Conservation (phyloP, 345 rosid genomes). For the Acer saccharum region DNA sequence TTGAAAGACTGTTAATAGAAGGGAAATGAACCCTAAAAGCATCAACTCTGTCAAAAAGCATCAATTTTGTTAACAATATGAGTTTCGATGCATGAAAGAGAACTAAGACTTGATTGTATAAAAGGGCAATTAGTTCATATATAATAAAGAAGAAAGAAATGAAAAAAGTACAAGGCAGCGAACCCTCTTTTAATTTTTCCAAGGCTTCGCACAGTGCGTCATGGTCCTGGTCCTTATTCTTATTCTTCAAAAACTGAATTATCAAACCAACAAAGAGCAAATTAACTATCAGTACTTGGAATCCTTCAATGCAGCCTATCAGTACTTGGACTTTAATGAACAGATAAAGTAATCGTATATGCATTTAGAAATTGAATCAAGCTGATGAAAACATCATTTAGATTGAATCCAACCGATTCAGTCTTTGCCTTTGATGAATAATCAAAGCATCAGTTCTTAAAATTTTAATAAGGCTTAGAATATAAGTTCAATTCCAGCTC, state of each 20-base stretch:
- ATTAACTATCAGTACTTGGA: not conserved
- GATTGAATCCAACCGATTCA: no score
- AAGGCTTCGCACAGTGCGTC: constrained; percentile 69
- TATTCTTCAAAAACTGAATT: constrained; percentile 59
- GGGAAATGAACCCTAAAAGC: constrained; percentile 92
- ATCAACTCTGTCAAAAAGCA: constrained; percentile 62
- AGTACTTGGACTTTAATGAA: not conserved
- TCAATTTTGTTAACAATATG: not conserved
- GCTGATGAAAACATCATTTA: not conserved
- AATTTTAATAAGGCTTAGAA: no score
- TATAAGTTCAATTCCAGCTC: no score
- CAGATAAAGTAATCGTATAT: not conserved
- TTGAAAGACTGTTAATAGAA: constrained; percentile 70
- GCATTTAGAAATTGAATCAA: not conserved
- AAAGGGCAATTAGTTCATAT: not conserved
- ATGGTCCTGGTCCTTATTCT: constrained; percentile 41
- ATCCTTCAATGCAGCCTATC: not conserved
- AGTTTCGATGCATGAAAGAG: not conserved
- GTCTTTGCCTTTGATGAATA: no score
- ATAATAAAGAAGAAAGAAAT: not conserved
- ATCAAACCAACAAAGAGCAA: constrained; percentile 4
- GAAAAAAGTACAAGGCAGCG: not conserved
- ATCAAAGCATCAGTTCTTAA: no score
- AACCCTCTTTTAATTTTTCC: constrained; percentile 87
- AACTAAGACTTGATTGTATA: no score